These are phyloP conservation scores for Rossbeevera mucosa DNA, from an alignment of 768 basidiomycete genomes.

Conservation along the genomic window DNA sequence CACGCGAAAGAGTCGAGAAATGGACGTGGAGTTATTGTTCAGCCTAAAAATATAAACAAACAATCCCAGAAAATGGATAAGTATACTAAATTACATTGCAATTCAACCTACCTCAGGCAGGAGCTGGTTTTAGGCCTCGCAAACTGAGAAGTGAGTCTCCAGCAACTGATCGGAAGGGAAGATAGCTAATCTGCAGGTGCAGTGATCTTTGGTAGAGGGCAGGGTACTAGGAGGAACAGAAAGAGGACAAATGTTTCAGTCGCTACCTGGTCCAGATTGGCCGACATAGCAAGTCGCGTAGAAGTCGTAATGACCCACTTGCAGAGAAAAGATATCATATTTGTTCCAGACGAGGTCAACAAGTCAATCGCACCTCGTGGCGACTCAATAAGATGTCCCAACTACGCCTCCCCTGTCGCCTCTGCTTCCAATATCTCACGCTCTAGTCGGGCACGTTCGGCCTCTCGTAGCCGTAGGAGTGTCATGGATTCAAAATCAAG, in stretches of 20 bases:
- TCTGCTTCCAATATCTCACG: conserved; percentile 72
- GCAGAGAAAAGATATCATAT: conserved; percentile 2
- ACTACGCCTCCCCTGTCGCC: conserved; percentile 29
- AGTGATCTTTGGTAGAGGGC: background rate
- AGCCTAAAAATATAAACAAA: background rate
- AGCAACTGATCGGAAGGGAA: background rate
- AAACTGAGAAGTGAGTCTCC: too few relatives aligned
- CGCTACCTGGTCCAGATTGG: background rate
- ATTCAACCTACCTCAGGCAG: background rate
- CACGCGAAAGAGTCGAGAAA: too few relatives aligned
- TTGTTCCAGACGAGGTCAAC: conserved; percentile 3
- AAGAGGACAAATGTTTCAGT: background rate
- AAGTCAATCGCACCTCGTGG: conserved; percentile 12
- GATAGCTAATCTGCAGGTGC: background rate
- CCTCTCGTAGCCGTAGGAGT: conserved; percentile 74
- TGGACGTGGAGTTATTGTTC: background rate
- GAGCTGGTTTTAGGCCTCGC: background rate
- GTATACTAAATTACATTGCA: background rate
- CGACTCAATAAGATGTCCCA: background rate
- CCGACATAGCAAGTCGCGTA: background rate
- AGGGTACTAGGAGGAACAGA: background rate
- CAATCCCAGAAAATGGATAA: background rate
- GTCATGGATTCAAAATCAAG: conserved; percentile 79
- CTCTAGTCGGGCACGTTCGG: conserved; percentile 73
- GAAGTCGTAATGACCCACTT: background rate